These are phyloP conservation scores for Juglanconis juglandina DNA, from an alignment of 2,329 filamentous ascomycete species.

Conservation along the genomic window DNA sequence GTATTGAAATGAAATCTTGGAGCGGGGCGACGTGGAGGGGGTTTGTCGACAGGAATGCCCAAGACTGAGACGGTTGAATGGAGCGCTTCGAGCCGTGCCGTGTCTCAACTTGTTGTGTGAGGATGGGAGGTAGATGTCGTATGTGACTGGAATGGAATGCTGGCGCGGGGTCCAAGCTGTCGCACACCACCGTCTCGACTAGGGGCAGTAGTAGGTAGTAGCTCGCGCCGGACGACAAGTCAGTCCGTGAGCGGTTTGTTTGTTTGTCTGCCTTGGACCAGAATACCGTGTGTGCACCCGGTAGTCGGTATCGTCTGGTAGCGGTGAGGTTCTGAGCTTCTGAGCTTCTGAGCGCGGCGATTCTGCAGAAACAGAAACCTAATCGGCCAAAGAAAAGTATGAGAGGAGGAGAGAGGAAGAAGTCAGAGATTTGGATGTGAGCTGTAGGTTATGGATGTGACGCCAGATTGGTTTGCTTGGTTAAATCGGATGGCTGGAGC, in stretches of 20 bases:
- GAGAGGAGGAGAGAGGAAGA: conserved; percentile 2
- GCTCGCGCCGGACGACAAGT: no score
- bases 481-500: conserved; percentile 13
- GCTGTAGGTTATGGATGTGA: conserved; percentile 2
- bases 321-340: background rate
- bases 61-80: background rate
- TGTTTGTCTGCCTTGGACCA: no score
- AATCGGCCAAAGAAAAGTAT: no score
- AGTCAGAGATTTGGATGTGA: background rate
- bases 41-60: background rate
- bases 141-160: background rate
- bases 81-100: conserved; percentile 5
- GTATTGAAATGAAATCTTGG: background rate
- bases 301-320: background rate
- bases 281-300: no score
- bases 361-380: no score
- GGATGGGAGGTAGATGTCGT: background rate
- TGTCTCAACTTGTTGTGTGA: conserved; percentile 11
- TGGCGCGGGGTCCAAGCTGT: background rate
- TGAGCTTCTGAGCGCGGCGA: no score
- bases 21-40: background rate
- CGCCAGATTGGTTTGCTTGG: conserved; percentile 3
- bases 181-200: no score
- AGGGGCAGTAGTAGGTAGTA: no score
- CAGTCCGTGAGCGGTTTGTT: no score